Evolutionary conservation across 2,329 filamentous ascomycete species (phyloP), one percentile per base, ranked within the genome.

Genomic region (Aspergillus oerlinghausenensis): DNA sequence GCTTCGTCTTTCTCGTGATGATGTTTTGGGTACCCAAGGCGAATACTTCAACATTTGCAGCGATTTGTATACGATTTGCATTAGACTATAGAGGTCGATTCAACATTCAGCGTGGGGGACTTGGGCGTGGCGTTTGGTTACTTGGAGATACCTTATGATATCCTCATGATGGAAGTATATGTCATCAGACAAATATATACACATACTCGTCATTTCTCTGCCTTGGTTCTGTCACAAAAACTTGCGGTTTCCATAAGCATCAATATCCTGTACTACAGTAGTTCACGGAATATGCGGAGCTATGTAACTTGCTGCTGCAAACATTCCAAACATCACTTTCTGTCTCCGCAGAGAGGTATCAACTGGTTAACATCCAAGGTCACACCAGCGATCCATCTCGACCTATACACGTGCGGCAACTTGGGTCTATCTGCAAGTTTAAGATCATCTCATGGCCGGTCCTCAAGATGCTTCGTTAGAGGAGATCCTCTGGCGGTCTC

Each of bases 401-500:
- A 17, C 5, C 14, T 38, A 17, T 38, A 38, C 32, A 1, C 32
- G 2, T 38, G 32, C 11, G 14, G 0, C 32, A 7, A 7, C 14
- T 38, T 17, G 17, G 2, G 14, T 38, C 14, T 38, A 38, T 17
- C 14, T 3, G 32, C 2, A 38, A 3, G 32, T 17, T 7, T 17
- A 35, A 35, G 32, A 17, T 2, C 32, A 7, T 6, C 43, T 23
- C 42, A 40, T 76, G 73, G 70, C 72, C 40, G 63, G 55, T 50
- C 55, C 60, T 19, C 72, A 73, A 60, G 73, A 73, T 62, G 62
- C 69, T 51, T 63, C 72, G 48, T 63, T 77, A 64, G 75, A 77
- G 67, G 75, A 77, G 61, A 76, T 77, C 59, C 70, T 76, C 54
- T 77, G 75, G 75, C 72, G 74, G 58, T 77, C 75, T 55, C 75